phyloP scores from a whole-genome alignment of 164 flowering plant species.

The Sextonia rubra region DNA sequence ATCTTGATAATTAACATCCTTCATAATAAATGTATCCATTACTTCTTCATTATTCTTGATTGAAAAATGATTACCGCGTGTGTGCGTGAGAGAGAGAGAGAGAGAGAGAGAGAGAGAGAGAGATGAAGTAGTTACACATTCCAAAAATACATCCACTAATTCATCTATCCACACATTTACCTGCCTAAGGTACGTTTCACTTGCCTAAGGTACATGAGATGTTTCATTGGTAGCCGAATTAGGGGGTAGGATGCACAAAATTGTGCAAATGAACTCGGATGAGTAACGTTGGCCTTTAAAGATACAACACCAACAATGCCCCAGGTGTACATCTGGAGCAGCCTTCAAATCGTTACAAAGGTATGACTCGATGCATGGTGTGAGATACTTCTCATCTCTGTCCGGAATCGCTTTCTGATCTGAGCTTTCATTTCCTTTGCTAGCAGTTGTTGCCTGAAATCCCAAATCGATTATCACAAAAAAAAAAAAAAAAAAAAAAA shows the following conservation, averaged over 20 bases:
- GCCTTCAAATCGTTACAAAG: background rate
- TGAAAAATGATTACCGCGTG: background rate
- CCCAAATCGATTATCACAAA: background rate
- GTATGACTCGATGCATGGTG: conserved; percentile 1
- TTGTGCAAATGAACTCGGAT: background rate
- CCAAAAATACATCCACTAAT: background rate
- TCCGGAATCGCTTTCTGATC: background rate
- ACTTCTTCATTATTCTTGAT: no score
- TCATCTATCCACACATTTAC: background rate
- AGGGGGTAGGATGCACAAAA: background rate
- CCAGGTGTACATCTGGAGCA: background rate
- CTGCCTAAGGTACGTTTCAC: no score
- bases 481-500: no score
- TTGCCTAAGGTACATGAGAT: background rate
- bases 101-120: background rate
- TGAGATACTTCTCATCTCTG: background rate
- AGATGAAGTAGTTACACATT: background rate
- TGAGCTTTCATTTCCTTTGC: background rate
- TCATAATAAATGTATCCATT: no score
- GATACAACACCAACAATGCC: conserved; percentile 4
- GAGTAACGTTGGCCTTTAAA: background rate
- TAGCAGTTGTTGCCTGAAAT: background rate
- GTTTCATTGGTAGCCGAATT: background rate
- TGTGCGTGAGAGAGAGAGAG: background rate
- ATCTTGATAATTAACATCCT: no score